Evolutionary conservation across 257 asterid species (phyloP), one percentile per base, ranked within the genome.

Genomic region (Salvia miltiorrhiza): DNA sequence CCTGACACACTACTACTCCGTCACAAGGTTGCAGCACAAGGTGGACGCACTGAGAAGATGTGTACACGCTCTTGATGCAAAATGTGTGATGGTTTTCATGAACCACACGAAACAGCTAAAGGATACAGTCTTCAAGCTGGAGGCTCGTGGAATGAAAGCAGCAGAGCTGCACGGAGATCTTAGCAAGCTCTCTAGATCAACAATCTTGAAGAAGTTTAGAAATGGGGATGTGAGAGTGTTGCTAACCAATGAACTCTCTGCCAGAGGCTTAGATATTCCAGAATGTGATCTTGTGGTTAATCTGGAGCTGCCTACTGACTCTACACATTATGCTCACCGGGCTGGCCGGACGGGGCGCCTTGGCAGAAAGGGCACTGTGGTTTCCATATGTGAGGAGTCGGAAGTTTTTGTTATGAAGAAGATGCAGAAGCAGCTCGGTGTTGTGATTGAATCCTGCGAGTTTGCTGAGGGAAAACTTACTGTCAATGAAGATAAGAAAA

Each of bases 271-370:
- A 65, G 99, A 94, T 79, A 73, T 94, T 17, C 92, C 96, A 2
- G 99, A 91, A 72, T 94, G 99, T 69, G 97, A 94, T 75, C 97
- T 94, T 56, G 99, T 94, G 23, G 99, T 94, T 48, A 91, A 94
- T 77, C 81, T 94, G 76, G 97, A 63, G 66, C 70, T 94, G 77
- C 97, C 99, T 10, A 94, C 99, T 12, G 97, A 94, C 76, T 77
- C 96, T 0, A 82, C 69, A 63, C 99, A 94, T 63, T 94, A 91
- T 59, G 95, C 99, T 2, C 99, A 94, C 82, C 83, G 99, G 69
- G 99, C 99, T 28, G 99, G 99, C 9, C 78, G 97, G 48, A 89
- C 99, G 1, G 99, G 97, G 23, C 88, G 99, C 4, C 93, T 91
- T 12, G 97, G 97, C 26, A 80, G 99, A 59, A 85, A 63, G 71